Evolutionary conservation across 192 early-diverging fungal species (phyloP).

Genomic region (Piromyces sp.): DNA sequence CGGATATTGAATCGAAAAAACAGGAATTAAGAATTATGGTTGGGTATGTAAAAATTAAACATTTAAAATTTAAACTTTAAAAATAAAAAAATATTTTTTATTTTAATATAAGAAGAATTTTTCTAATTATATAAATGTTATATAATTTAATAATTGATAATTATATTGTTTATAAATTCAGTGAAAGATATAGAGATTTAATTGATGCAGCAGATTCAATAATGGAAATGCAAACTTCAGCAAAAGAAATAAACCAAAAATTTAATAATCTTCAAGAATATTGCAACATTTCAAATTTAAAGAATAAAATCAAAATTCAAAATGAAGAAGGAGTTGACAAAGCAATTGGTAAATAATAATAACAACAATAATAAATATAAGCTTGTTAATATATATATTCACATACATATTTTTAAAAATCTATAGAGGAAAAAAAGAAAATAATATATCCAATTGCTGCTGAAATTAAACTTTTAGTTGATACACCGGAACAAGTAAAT

Average conservation of each 20-base stretch:
- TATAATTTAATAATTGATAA: no score
- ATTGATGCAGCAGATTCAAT: constrained; percentile 72
- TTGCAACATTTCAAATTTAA: constrained; percentile 37
- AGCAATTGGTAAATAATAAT: constrained; percentile 5
- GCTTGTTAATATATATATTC: no score
- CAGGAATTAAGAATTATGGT: constrained; percentile 69
- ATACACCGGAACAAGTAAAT: constrained; percentile 70
- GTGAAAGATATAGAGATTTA: constrained; percentile 69
- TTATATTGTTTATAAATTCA: constrained; percentile 8
- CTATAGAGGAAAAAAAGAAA: constrained; percentile 32
- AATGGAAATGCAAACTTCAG: constrained; percentile 42
- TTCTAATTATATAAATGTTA: no score
- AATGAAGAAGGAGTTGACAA: constrained; percentile 18
- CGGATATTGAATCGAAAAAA: constrained; percentile 64
- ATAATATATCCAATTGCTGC: constrained; percentile 51
- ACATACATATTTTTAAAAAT: not conserved
- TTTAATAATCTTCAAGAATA: constrained; percentile 33
- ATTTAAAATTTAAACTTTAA: no score
- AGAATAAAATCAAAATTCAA: constrained; percentile 16
- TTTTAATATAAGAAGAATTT: no score
- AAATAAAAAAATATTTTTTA: no score
- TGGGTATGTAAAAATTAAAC: constrained; percentile 30
- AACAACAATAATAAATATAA: no score
- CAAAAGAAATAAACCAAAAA: constrained; percentile 26
- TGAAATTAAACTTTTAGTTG: constrained; percentile 63